Evolutionary conservation across 352 stramenopile species (phyloP).

Genomic region (Globisporangium orthogonon): DNA sequence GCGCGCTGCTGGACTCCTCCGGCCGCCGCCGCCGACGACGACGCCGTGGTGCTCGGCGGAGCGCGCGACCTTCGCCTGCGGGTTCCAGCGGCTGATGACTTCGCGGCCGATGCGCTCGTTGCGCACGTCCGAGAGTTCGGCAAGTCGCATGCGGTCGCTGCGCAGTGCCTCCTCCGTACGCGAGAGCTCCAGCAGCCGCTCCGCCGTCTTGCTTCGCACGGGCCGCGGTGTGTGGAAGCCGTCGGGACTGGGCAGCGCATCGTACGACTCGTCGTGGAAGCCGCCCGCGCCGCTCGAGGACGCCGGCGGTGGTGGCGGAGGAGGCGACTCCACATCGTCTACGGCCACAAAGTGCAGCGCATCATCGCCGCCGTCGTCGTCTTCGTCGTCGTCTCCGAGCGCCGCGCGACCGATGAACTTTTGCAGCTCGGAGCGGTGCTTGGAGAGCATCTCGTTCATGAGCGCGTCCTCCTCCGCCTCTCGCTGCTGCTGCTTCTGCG

Average conservation of each 20-base stretch:
- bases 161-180: conserved; percentile 32
- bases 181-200: conserved; percentile 45
- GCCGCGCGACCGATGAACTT: conserved; percentile 31
- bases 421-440: conserved; percentile 43
- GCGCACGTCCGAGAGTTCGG: conserved; percentile 69
- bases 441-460: conserved; percentile 49
- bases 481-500: conserved; percentile 19
- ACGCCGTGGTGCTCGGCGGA: conserved; percentile 7
- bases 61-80: conserved; percentile 23
- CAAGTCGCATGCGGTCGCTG: conserved; percentile 68
- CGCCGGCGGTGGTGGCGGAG: conserved; percentile 12
- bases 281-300: conserved; percentile 1
- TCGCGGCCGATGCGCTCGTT: conserved; percentile 33
- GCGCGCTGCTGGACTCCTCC: conserved; percentile 22
- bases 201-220: conserved; percentile 26
- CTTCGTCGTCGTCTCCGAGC: conserved; percentile 15
- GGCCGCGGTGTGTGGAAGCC: conserved; percentile 31
- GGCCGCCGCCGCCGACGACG: conserved; percentile 6
- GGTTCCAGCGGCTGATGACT: conserved; percentile 39
- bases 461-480: conserved; percentile 42
- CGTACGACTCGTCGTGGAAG: conserved; percentile 16
- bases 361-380: conserved; percentile 14
- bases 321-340: conserved; percentile 17
- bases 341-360: conserved; percentile 5
- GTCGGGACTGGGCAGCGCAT: conserved; percentile 12